Conservation (phyloP, 345 rosid species). For the Camelina hispida region DNA sequence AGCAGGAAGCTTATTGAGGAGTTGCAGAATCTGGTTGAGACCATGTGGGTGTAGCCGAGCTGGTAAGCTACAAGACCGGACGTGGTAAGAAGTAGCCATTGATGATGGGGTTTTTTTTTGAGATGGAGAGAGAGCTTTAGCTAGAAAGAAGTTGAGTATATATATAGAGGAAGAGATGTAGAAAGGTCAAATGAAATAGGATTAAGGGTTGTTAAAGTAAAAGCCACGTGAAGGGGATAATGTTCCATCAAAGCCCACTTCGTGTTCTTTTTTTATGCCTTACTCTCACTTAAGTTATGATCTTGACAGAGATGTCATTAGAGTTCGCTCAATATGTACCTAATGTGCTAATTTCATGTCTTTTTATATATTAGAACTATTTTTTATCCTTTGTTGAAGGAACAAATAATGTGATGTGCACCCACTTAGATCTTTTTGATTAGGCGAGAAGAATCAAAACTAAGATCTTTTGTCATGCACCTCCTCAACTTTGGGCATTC, state of each 20-base stretch:
- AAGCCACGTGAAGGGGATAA: slow-evolving; percentile 41
- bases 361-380: slow-evolving; percentile 9
- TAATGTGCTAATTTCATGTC: slow-evolving; percentile 31
- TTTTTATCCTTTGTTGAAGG: background rate
- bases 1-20: slow-evolving; percentile 37
- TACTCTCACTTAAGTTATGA: slow-evolving; percentile 14
- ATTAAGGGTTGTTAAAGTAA: slow-evolving; percentile 30
- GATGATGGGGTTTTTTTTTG: background rate
- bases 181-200: slow-evolving; percentile 24
- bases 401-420: slow-evolving; percentile 13
- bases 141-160: slow-evolving; percentile 26
- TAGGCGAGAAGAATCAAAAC: slow-evolving; percentile 40
- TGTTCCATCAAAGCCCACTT: slow-evolving; percentile 31
- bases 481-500: slow-evolving; percentile 21
- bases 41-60: slow-evolving; percentile 54
- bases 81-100: slow-evolving; percentile 47
- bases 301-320: slow-evolving; percentile 12
- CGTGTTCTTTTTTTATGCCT: slow-evolving; percentile 23
- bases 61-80: slow-evolving; percentile 66
- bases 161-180: slow-evolving; percentile 3
- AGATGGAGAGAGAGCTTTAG: slow-evolving; percentile 29
- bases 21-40: slow-evolving; percentile 36
- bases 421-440: slow-evolving; percentile 33
- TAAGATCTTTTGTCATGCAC: slow-evolving; percentile 12
- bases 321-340: slow-evolving; percentile 27